Percentiles rank a stretch among this genome's conserved stretches.
Evolutionary conservation across 495 filamentous ascomycete genomes (phyloP).

Genomic region (Lophiotrema nucula): DNA sequence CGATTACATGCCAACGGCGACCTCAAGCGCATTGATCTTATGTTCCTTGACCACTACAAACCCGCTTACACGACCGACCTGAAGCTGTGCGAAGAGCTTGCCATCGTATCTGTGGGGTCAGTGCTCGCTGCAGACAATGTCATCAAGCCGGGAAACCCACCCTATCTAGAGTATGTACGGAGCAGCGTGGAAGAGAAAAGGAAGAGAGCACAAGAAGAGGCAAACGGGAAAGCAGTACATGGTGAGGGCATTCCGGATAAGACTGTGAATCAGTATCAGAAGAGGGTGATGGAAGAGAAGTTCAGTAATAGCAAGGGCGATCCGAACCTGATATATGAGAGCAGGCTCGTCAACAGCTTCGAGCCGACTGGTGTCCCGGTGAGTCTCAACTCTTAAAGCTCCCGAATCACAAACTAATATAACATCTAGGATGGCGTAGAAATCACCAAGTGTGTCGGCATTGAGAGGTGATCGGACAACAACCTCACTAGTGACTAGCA

Average conservation of each 20-base stretch:
- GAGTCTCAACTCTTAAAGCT: too few species aligned
- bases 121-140: conserved; percentile 74
- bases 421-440: conserved; percentile 68
- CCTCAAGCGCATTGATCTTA: conserved; percentile 60
- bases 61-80: conserved; percentile 67
- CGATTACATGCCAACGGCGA: conserved; percentile 52
- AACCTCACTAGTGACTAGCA: too few species aligned
- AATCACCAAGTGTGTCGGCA: conserved; percentile 61
- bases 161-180: conserved; percentile 66
- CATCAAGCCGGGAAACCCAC: conserved; percentile 70
- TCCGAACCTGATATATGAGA: conserved; percentile 68
- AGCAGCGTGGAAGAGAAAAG: conserved; percentile 53
- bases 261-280: conserved; percentile 44
- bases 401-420: too few species aligned
- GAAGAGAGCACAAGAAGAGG: conserved; percentile 18
- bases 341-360: conserved; percentile 61
- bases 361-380: conserved; percentile 63
- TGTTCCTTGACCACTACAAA: conserved; percentile 77
- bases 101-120: conserved; percentile 58
- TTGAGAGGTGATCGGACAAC: too few species aligned
- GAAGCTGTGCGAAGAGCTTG: conserved; percentile 68
- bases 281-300: conserved; percentile 43
- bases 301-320: conserved; percentile 58
- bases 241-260: conserved; percentile 33
- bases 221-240: conserved; percentile 19